Evolutionary conservation across 495 filamentous ascomycete species (phyloP), one percentile per base, ranked within the genome.

Genomic region (Talaromyces adpressus): DNA sequence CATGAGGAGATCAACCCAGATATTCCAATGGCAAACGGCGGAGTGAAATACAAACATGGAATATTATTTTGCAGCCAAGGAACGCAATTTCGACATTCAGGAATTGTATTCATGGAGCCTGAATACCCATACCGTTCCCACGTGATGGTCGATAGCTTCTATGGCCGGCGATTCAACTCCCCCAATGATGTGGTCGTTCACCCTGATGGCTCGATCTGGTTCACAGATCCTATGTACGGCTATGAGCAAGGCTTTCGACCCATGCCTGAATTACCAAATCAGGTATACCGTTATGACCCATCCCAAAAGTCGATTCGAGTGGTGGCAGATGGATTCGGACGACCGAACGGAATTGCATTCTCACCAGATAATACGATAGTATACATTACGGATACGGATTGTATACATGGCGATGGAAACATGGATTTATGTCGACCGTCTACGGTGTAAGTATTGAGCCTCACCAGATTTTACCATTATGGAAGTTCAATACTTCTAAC

Each of bases 201-300:
- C 57, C 64, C 61, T 6, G 77, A 81, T 63, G 73, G 73, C 8
- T 71, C 75, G 7, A 74, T 84, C 59, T 86, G 79, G 79, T 86
- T 85, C 69, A 85, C 83, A 1, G 84, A 86, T 66, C 79, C 82
- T 4, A 78, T 70, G 56, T 82, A 81, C 67, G 79, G 74, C 62
- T 77, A 67, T 59, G 67, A 75, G 29, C 77, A 79, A 64, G 72
- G 75, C 29, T 64, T 77, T 57, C 68, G 81, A 1, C 79, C 82
- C 0, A 69, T 76, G 64, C 80, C 83, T 2, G 67, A 79, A 64
- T 67, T 82, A 4, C 78, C 76, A 8, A 68, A 69, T 22, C 70
- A 82, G 59, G 79, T 84, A 16, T 85, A 85, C 63, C 77, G 82
- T 4, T 85, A 79, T 68, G 73, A 79, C n/a, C 81, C 82, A 1